These are phyloP conservation scores for Polychaeton citri DNA, from an alignment of 2,329 filamentous ascomycete genomes.

Conservation along the genomic window DNA sequence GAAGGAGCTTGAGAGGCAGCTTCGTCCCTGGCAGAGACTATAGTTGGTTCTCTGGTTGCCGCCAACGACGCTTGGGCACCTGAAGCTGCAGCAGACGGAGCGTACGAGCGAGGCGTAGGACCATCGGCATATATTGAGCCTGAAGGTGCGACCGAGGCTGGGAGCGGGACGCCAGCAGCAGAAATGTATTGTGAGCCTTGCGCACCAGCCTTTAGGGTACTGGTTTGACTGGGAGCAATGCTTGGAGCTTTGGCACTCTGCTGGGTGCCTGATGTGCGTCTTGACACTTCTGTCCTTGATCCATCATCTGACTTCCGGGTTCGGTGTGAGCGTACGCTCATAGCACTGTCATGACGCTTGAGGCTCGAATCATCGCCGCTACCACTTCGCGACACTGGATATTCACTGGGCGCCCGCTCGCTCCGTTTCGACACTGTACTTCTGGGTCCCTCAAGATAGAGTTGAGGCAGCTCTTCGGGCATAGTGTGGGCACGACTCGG, in stretches of 20 bases:
- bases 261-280: background rate
- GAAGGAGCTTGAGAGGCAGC: background rate
- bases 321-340: slow-evolving; percentile 13
- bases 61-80: background rate
- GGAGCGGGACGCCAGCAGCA: slow-evolving; percentile 4
- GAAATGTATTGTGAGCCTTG: background rate
- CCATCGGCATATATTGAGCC: background rate
- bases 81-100: background rate
- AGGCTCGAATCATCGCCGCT: slow-evolving; percentile 5
- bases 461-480: background rate
- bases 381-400: background rate
- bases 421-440: background rate
- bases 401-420: background rate
- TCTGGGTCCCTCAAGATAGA: background rate
- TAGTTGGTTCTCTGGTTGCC: background rate
- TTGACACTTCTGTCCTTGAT: background rate
- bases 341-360: slow-evolving; percentile 16
- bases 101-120: background rate
- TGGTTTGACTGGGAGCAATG: slow-evolving; percentile 1
- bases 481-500: background rate
- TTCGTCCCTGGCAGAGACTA: background rate
- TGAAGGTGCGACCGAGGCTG: slow-evolving; percentile 2
- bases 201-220: slow-evolving; percentile 2
- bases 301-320: background rate
- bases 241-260: background rate